Conservation (phyloP, 2,329 filamentous ascomycete genomes). For the Uncinocarpus reesii region DNA sequence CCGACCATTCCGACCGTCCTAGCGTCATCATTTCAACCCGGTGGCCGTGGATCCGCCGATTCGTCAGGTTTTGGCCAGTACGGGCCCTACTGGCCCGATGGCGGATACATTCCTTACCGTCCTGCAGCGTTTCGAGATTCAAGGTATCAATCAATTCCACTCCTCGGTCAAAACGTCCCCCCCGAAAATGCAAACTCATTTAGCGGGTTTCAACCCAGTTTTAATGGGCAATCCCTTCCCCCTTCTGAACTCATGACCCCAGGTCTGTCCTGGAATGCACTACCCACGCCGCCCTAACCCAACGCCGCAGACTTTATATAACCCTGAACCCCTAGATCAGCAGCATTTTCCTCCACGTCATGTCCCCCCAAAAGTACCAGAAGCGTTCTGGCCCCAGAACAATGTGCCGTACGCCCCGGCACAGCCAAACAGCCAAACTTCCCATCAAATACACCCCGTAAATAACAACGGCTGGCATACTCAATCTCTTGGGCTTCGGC, state of each 20-base stretch:
- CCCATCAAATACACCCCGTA: constrained; percentile 8
- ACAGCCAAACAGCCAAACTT: constrained; percentile 5
- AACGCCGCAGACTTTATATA: constrained; percentile 17
- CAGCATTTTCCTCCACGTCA: constrained; percentile 31
- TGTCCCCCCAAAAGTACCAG: constrained; percentile 20
- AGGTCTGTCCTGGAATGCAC: constrained; percentile 27
- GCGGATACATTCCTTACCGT: constrained; percentile 51
- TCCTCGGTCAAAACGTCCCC: constrained; percentile 20
- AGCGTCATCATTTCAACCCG: constrained; percentile 40
- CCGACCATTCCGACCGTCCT: constrained; percentile 49
- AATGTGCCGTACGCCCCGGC: constrained; percentile 19
- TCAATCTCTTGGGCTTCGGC: constrained; percentile 18
- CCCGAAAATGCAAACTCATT: constrained; percentile 23
- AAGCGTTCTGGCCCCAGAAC: constrained; percentile 21
- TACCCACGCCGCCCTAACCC: constrained; percentile 18
- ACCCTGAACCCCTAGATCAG: constrained; percentile 26
- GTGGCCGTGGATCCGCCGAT: constrained; percentile 48
- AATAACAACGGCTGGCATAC: constrained; percentile 21
- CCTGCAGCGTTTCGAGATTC: constrained; percentile 49
- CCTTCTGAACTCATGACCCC: constrained; percentile 21
- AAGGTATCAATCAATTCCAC: constrained; percentile 23
- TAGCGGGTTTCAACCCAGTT: constrained; percentile 24
- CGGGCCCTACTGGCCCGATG: constrained; percentile 55
- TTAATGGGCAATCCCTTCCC: constrained; percentile 23
- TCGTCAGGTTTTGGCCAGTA: constrained; percentile 48